phyloP scores from a whole-genome alignment of 352 stramenopile genomes.

The Globisporangium viniferum region DNA sequence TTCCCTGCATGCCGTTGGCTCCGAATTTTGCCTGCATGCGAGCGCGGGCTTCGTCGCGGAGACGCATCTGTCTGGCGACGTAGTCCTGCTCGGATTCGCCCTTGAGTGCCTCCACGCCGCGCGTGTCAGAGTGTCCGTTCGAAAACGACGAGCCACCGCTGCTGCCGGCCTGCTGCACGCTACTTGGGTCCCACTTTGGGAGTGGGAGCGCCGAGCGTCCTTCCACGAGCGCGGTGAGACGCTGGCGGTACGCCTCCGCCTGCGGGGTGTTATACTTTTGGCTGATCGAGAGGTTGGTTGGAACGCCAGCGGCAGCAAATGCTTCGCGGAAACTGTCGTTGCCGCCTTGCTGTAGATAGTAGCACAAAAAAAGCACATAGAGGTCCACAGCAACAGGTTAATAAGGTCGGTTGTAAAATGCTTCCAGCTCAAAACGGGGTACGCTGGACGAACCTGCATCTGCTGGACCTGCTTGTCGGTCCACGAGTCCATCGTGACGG shows the following conservation, averaged over 20 bases:
- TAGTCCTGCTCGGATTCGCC: conserved; percentile 79
- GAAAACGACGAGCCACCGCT: conserved; percentile 28
- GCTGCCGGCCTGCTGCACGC: conserved; percentile 23
- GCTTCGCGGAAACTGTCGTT: conserved; percentile 71
- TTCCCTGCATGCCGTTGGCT: conserved; percentile 68
- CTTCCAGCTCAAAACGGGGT: not conserved
- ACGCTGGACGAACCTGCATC: conserved; percentile 54
- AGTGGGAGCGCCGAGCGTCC: conserved; percentile 44
- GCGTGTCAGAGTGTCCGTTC: conserved; percentile 39
- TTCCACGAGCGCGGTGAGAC: conserved; percentile 63
- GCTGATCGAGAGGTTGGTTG: conserved; percentile 67
- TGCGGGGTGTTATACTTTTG: conserved; percentile 87
- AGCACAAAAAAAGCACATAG: not conserved
- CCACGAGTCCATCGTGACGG: conserved; percentile 86
- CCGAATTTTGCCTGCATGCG: conserved; percentile 84
- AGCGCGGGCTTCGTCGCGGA: conserved; percentile 71
- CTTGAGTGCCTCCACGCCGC: conserved; percentile 80
- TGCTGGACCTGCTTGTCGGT: conserved; percentile 85
- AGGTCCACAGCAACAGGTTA: not conserved
- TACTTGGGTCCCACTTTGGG: conserved; percentile 62
- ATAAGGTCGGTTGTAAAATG: not conserved
- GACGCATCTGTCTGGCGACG: conserved; percentile 63
- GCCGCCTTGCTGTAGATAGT: conserved; percentile 38
- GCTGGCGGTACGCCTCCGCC: conserved; percentile 66
- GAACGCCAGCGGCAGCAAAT: conserved; percentile 62